A percentile compares a stretch with the other conserved stretches of the same genome.
These are phyloP conservation scores for Ploettnerulaceae sp. DNA, from an alignment of 2,329 filamentous ascomycete genomes.

Conservation along the genomic window DNA sequence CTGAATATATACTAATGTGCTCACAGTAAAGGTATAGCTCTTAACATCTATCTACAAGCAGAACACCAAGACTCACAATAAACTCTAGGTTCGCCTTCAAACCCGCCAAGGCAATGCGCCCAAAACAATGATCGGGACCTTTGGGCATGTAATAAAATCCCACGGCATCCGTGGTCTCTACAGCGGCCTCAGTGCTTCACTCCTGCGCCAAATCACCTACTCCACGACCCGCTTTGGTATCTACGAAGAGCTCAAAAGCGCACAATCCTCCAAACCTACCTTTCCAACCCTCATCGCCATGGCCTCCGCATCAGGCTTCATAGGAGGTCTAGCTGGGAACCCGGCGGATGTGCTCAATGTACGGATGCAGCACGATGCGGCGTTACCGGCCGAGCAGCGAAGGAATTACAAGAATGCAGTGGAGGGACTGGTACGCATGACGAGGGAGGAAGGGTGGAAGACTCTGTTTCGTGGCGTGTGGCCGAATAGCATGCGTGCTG, in stretches of 20 bases:
- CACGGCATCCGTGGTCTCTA: slow-evolving; percentile 82
- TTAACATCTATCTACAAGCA: background rate
- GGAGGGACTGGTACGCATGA: slow-evolving; percentile 82
- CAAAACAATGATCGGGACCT: slow-evolving; percentile 79
- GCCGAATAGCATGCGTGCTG: slow-evolving; percentile 75
- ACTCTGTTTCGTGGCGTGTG: slow-evolving; percentile 81
- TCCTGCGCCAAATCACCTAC: slow-evolving; percentile 92
- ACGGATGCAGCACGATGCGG: slow-evolving; percentile 91
- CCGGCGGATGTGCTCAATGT: slow-evolving; percentile 96
- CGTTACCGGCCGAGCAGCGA: slow-evolving; percentile 66
- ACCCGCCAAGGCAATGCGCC: slow-evolving; percentile 72
- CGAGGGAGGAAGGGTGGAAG: slow-evolving; percentile 71
- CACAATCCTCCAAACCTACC: slow-evolving; percentile 51
- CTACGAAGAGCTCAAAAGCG: slow-evolving; percentile 87
- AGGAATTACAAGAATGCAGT: slow-evolving; percentile 88
- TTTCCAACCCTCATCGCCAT: slow-evolving; percentile 77
- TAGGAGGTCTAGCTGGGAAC: slow-evolving; percentile 87
- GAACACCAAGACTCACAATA: slow-evolving; percentile 1
- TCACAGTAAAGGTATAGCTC: slow-evolving; percentile 28
- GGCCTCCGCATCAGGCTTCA: slow-evolving; percentile 75
- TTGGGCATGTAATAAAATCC: slow-evolving; percentile 71
- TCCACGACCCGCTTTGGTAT: slow-evolving; percentile 94
- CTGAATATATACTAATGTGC: slow-evolving; percentile 14
- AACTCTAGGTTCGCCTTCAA: slow-evolving; percentile 72
- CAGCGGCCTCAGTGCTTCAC: slow-evolving; percentile 83